These are phyloP conservation scores for Lobosporangium transversale DNA, from an alignment of 192 early-diverging fungal genomes.

Conservation along the genomic window DNA sequence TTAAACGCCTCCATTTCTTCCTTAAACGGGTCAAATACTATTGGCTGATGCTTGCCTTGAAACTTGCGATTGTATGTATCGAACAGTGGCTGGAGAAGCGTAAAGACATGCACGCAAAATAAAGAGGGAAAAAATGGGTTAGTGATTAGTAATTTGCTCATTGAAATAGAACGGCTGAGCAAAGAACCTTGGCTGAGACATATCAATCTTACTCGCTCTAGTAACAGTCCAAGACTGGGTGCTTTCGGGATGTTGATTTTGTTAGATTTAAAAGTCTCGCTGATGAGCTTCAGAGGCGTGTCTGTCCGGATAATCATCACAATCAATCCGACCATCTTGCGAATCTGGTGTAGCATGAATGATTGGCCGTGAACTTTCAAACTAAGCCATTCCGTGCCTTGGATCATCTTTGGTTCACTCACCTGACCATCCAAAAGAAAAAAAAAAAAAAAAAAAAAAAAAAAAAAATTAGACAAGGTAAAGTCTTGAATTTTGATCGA, in stretches of 20 bases:
- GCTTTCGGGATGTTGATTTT: slow-evolving; percentile 98
- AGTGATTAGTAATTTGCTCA: neutral
- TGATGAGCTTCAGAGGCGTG: slow-evolving; percentile 76
- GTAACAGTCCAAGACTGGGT: slow-evolving; percentile 87
- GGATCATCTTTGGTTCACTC: slow-evolving; percentile 73
- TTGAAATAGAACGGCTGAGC: neutral
- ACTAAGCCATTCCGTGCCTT: slow-evolving; percentile 88
- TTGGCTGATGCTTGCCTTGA: slow-evolving; percentile 39
- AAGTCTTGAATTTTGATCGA: neutral
- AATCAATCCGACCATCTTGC: slow-evolving; percentile 97
- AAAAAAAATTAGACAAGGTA: too few species aligned
- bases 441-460: slow-evolving; percentile 9
- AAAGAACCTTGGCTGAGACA: neutral
- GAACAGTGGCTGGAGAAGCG: slow-evolving; percentile 70
- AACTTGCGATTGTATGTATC: slow-evolving; percentile 70
- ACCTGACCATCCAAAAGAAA: slow-evolving; percentile 20
- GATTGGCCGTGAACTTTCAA: slow-evolving; percentile 94
- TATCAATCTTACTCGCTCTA: slow-evolving; percentile 71
- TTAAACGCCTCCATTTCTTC: slow-evolving; percentile 87
- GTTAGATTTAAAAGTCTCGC: slow-evolving; percentile 66
- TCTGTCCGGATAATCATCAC: slow-evolving; percentile 81
- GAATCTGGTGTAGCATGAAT: slow-evolving; percentile 99
- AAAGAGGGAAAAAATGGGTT: too few species aligned
- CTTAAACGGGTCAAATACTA: slow-evolving; percentile 71
- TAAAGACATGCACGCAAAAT: too few species aligned